Evolutionary conservation across 1,284 basidiomycete species (phyloP), one percentile per base, ranked within the genome.

Genomic region (Lentinula novae-zelandiae): DNA sequence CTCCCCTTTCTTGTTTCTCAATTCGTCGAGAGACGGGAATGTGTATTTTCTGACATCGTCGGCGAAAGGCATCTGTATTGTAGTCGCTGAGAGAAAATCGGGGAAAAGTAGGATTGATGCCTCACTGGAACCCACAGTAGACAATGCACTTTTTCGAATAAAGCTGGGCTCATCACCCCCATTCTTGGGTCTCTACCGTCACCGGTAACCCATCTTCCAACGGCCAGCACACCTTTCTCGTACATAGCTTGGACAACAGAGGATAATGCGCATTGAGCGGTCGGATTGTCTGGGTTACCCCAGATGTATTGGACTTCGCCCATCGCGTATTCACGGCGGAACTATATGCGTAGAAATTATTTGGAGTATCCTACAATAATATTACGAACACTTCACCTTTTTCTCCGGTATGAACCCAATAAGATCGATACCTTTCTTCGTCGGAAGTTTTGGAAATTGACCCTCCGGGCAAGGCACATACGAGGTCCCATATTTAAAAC

Each of bases 401-500:
- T 81, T 79, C 22, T 72, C 72, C 1, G 79, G 81, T 72, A 96
- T 90, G 76, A 98, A 96, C 0, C 90, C 90, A 64, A 92, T 85
- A 49, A 98, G 85, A 62, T 97, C 93, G 42, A 98, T 89, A 0
- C 95, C 94, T 68, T 89, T 90, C 68, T 78, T 82, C 1, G 93
- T 92, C 3, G 80, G 76, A 34, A 95, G 75, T 59, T 80, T 82
- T 46, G 83, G 82, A 66, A 95, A 96, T 56, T 89, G 82, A 5
- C 84, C 91, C 49, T 93, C 91, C 2, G 92, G 89, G 72, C 90
- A 87, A 1, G 94, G 93, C 1, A 89, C 89, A 72, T 95, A 94
- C 2, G 90, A 92, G 3, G 91, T 87, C 5, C 96, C 96, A 67
- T 98, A 97, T 72, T 94, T 92, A 82, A 92, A 98, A 0, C 95